Conservation (phyloP, 306 rosid genomes). For the Quercus variabilis region DNA sequence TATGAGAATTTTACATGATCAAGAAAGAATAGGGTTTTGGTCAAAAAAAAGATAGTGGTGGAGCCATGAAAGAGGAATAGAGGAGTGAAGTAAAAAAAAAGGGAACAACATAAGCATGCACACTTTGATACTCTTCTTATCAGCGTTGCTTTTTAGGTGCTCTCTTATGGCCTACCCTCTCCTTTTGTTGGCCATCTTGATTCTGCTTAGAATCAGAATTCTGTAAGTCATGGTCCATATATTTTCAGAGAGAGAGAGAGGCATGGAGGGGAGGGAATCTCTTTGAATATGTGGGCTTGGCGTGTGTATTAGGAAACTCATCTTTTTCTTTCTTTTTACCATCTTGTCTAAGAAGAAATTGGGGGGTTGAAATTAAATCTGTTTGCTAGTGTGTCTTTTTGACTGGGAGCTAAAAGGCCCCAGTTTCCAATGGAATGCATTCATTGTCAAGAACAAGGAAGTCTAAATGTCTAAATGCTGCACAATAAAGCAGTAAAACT, state of each 20-base stretch:
- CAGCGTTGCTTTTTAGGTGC: conserved; percentile 63
- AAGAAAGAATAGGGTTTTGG: conserved; percentile 34
- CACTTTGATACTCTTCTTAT: conserved; percentile 37
- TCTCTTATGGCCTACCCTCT: conserved; percentile 28
- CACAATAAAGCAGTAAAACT: background rate
- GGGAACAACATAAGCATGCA: conserved; percentile 34
- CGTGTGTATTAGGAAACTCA: conserved; percentile 20
- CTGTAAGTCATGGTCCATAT: conserved; percentile 15
- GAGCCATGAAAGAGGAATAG: background rate
- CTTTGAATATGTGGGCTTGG: conserved; percentile 28
- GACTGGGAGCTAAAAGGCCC: background rate
- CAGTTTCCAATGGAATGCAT: background rate
- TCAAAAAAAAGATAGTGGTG: conserved; percentile 45
- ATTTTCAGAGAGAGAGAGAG: background rate
- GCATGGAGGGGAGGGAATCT: conserved; percentile 28
- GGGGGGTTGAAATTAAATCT: background rate
- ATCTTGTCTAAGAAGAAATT: background rate
- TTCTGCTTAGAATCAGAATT: conserved; percentile 28
- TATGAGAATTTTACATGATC: conserved; percentile 13
- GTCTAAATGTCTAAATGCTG: background rate
- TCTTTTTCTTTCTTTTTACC: conserved; percentile 4
- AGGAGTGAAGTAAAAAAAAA: conserved; percentile 19
- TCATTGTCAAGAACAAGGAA: background rate
- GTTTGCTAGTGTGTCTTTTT: background rate
- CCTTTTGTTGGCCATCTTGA: conserved; percentile 40